Conservation (phyloP, 495 filamentous ascomycete genomes). For the Tuber magnatum region DNA sequence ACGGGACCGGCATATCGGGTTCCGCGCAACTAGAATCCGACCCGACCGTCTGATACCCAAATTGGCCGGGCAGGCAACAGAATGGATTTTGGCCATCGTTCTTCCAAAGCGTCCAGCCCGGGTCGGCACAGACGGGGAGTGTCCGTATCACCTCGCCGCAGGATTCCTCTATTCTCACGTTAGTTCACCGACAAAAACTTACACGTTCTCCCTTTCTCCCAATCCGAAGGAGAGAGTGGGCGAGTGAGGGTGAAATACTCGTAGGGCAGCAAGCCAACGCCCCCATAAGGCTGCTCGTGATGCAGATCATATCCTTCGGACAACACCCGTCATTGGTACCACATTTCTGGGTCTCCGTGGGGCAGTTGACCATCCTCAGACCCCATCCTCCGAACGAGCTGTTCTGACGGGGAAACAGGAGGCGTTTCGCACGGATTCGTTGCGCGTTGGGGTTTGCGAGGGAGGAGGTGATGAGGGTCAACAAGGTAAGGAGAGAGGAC, state of each 20-base stretch:
- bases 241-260: not conserved
- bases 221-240: not conserved
- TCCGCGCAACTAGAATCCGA: not conserved
- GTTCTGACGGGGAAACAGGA: not conserved
- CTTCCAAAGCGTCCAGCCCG: not conserved
- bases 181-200: not conserved
- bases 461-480: not conserved
- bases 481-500: not conserved
- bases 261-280: not conserved
- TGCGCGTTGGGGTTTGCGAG: not conserved
- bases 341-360: not conserved
- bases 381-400: not conserved
- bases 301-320: not conserved
- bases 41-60: not conserved
- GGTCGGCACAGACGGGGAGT: slow-evolving; percentile 18
- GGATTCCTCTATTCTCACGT: not conserved
- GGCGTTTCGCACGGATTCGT: not conserved
- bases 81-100: not conserved
- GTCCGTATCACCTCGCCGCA: not conserved
- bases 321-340: not conserved
- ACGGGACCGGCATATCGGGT: not conserved
- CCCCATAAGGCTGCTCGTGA: not conserved
- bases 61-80: slow-evolving; percentile 7
- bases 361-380: not conserved
- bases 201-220: not conserved